phyloP scores from a whole-genome alignment of 2,329 filamentous ascomycete genomes.

The Trichoderma asperellum region DNA sequence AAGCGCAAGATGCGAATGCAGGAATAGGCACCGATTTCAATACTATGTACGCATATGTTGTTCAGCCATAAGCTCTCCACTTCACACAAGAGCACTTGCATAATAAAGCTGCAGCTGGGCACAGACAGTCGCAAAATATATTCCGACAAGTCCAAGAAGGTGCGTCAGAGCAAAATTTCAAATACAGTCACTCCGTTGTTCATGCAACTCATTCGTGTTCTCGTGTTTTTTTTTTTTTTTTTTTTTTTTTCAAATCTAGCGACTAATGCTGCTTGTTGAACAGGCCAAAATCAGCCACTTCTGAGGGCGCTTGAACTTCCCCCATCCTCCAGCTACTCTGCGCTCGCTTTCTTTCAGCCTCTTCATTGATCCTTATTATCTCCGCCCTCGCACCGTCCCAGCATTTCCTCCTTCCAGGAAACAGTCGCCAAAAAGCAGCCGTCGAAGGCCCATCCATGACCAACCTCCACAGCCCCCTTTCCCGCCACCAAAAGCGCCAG shows the following conservation, averaged over 20 bases:
- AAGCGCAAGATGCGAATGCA: background rate
- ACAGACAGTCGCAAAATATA: background rate
- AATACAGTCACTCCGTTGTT: background rate
- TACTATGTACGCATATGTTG: too few relatives aligned
- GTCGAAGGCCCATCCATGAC: conserved; percentile 37
- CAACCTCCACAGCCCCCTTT: conserved; percentile 45
- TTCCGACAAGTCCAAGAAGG: background rate
- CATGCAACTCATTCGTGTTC: background rate
- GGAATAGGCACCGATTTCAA: too few relatives aligned
- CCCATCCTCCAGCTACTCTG: background rate
- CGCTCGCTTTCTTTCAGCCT: background rate
- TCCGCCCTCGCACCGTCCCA: conserved; percentile 32
- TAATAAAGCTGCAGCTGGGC: background rate
- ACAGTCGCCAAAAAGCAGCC: conserved; percentile 33
- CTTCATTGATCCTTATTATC: conserved; percentile 9
- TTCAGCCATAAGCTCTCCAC: background rate
- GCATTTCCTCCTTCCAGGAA: conserved; percentile 31
- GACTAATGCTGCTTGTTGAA: background rate
- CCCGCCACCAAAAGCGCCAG: conserved; percentile 47
- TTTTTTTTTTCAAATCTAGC: background rate
- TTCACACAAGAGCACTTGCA: background rate
- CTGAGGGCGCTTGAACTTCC: background rate
- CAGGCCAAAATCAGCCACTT: background rate
- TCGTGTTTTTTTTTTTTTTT: too few relatives aligned
- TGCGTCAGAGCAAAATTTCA: background rate